phyloP scores from a whole-genome alignment of 2,329 filamentous ascomycete species.

The Colletotrichum lindemuthianum region DNA sequence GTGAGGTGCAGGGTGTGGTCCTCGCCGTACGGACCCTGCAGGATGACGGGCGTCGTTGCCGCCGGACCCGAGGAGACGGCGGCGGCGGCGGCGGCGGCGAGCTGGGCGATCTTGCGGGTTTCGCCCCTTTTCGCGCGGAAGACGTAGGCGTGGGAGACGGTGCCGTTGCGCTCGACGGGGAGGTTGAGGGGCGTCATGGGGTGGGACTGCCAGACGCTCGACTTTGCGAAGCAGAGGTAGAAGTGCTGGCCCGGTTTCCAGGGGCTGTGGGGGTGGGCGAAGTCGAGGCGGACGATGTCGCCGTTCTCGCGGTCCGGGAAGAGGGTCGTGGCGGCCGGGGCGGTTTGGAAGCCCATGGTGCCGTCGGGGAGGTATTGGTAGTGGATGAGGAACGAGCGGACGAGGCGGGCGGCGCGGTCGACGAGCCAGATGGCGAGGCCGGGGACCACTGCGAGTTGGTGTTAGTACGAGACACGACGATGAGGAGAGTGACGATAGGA shows the following conservation, averaged over 20 bases:
- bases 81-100: constrained; percentile 47
- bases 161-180: constrained; percentile 52
- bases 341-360: constrained; percentile 64
- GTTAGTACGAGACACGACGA: background rate
- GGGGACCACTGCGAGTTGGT: constrained; percentile 58
- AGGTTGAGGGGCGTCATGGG: constrained; percentile 73
- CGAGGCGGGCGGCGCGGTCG: constrained; percentile 68
- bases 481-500: background rate
- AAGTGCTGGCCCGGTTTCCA: constrained; percentile 79
- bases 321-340: constrained; percentile 58
- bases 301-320: constrained; percentile 68
- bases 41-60: constrained; percentile 62
- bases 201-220: constrained; percentile 77
- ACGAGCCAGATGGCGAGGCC: constrained; percentile 72
- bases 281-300: constrained; percentile 73
- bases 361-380: constrained; percentile 62
- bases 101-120: constrained; percentile 63
- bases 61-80: constrained; percentile 27
- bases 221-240: constrained; percentile 73
- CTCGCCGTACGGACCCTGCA: constrained; percentile 71
- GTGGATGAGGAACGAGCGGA: constrained; percentile 60
- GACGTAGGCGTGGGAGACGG: constrained; percentile 64
- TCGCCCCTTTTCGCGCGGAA: constrained; percentile 68
- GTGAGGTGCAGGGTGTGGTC: constrained; percentile 55
- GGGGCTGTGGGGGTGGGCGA: constrained; percentile 66